Base-by-base conservation (phyloP, 225 moss, liverwort and hornwort species). In the Sphagnum tenellum region DNA sequence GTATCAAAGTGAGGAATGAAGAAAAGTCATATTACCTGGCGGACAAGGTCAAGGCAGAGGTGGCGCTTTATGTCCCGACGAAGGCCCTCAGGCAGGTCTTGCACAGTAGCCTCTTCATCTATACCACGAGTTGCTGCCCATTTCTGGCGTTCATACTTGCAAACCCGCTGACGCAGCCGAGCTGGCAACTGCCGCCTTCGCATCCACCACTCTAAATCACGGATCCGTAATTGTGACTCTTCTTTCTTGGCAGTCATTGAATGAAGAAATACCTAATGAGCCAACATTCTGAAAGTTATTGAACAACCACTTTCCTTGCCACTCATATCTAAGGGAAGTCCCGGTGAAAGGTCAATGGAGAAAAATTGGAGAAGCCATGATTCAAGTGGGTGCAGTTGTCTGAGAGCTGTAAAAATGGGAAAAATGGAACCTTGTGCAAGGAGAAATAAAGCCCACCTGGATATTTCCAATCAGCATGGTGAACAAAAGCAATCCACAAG, bases 171-270 rank as follows among this genome's bases (percentile, higher is more conserved):
- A 11, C 83, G 76, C 12, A 91, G 63, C 12, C 56, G 68, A 8
- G 63, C 14, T 1, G 90, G 85, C 45, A 91, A 66, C n/a, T 86
- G 88, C 63, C 88, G 66, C 49, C 90, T 69, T 54, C 70, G 79
- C 90, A 91, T 91, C 90, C 90, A 91, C 88, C 88, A 91, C 59
- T 88, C 88, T 12, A 91, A 72, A 66, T 91, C 88, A 59, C 88
- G 72, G 62, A 83, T 79, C 2, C 88, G 77, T 3, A 91, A 55
- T 57, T 88, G 88, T 85, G 85, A 85, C 78, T 83, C 75, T 59
- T 88, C 85, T 63, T 91, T 91, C 69, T 81, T 88, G 8, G 88
- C 72, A 8, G 81, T 88, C 9, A 91, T 88, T 3, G 86, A 83
- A 56, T 83, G 88, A 45, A 91, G 64, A 68, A 86, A 88, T 2